Evolutionary conservation across 352 stramenopile genomes (phyloP), one percentile per base, ranked within the genome.

Genomic region (Pythium diclinum): DNA sequence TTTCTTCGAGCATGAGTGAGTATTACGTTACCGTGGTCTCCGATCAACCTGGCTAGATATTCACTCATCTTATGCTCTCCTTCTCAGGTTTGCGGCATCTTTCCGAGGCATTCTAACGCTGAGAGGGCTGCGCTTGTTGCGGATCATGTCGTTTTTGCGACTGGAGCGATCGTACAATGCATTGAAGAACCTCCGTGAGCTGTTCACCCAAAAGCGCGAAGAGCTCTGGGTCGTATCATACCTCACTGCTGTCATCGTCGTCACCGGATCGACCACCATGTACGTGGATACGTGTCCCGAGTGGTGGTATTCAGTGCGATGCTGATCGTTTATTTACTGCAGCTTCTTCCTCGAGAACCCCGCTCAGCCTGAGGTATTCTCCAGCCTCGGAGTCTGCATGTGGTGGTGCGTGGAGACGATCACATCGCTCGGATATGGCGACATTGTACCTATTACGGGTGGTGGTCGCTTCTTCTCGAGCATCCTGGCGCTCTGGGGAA

Each of bases 331-430:
- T 38, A 54, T 9, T 59, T 2, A 9, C 7, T 59, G 7, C 52
- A 92, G 83, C 1, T 93, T 94, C 58, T 94, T 94, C 44, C 73
- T 92, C 8, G 84, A 94, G 51, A 91, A 91, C 54, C 65, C 65
- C 10, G 74, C 77, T 3, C 86, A 94, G 33, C 86, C 86, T 2
- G 68, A 89, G 17, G 74, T 92, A 0, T 94, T 94, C 53, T 89
- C 85, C 11, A 93, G 76, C 57, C 83, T 92, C 30, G 79, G 82
- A 2, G 84, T 82, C 10, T 91, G 79, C 16, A 81, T 85, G 7
- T 93, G 79, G 81, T 94, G 86, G 86, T 76, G 78, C 0, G 86
- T 94, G 4, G 77, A 91, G 52, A 94, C 86, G 8, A 92, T 94
- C 65, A 94, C 86, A 14, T 93, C 86, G 46, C 81, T 94, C n/a